Base-by-base conservation (phyloP, 2,329 filamentous ascomycete species). In the Cladophialophora immunda region DNA sequence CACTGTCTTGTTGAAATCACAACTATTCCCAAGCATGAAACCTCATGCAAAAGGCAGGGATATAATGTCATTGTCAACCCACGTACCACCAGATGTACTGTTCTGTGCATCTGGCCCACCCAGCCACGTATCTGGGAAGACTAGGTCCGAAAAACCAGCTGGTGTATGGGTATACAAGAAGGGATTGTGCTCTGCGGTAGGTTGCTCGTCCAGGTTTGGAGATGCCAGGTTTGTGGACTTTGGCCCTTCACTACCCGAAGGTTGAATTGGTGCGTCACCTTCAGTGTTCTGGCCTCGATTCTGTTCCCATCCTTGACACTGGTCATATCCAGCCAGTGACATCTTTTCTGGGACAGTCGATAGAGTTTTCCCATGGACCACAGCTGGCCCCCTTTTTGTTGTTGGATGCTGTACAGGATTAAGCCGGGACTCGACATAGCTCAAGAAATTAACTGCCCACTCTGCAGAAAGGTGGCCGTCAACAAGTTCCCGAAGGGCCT, bases 391-490 rank as follows among this genome's bases (percentile, higher is more conserved):
- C 34, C 34, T 8, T 38, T 38, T 38, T 38, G 34, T 38, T 38
- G 34, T 38, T 11, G 15, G 34, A 15, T 38, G 9, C 4, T 4
- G 34, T 38, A 3, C 4, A 38, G 13, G 2, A 34, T 34, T 34
- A 9, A 29, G 25, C 32, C 29, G 22, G 13, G 54, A 38, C 22
- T 38, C 54, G 11, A 41, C 54, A 38, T 38, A 41, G 17, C 13
- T 57, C 54, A 57, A 57, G 32, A 57, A 57, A n/a, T 41, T 41
- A 6, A 57, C 19, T 5, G 54, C 54, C 54, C 54, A 57, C 17
- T 57, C 54, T 5, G 54, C 54, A 22, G 54, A 17, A 1, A 57
- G 17, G 15, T 57, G 30, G 17, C 30, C 32, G 5, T 57, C 54
- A 17, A 34, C 32, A 15, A 57, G 54, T 57, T 57, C 54, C 29